Evolutionary conservation across 23 red algal genomes (phyloP).

Genomic region (Rhodosorus marinus): DNA sequence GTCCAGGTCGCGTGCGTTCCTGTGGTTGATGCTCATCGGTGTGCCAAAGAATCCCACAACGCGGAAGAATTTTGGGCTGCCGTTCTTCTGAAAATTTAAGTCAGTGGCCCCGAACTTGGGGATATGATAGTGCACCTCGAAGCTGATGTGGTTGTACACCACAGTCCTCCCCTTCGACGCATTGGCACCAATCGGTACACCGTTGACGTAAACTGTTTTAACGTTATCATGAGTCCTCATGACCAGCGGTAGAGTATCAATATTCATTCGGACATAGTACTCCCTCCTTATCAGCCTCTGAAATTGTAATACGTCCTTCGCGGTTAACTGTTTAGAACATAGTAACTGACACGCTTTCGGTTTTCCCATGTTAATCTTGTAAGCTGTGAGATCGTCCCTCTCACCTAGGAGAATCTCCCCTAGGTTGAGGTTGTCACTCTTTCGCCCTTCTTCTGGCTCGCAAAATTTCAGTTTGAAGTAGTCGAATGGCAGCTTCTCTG

Average conservation of each 20-base stretch:
- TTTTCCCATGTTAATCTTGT: slow-evolving; percentile 52
- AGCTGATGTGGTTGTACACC: slow-evolving; percentile 91
- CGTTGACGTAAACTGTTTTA: slow-evolving; percentile 27
- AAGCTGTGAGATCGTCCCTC: slow-evolving; percentile 64
- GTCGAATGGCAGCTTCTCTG: slow-evolving; percentile 55
- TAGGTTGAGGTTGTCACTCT: slow-evolving; percentile 49
- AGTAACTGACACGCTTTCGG: slow-evolving; percentile 51
- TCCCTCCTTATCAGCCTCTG: slow-evolving; percentile 39
- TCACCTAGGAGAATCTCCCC: slow-evolving; percentile 83
- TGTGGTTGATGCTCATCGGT: slow-evolving; percentile 45
- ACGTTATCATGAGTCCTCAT: slow-evolving; percentile 13
- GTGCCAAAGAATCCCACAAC: slow-evolving; percentile 93
- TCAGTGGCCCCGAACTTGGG: slow-evolving; percentile 7
- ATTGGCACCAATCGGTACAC: slow-evolving; percentile 44
- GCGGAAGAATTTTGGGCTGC: slow-evolving; percentile 35
- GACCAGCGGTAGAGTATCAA: slow-evolving; percentile 98
- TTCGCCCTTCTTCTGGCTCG: slow-evolving; percentile 14
- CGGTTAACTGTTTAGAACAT: slow-evolving; percentile 17
- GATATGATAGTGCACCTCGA: slow-evolving; percentile 75
- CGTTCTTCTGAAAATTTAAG: background rate
- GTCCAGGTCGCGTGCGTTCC: background rate
- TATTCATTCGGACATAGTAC: slow-evolving; percentile 71
- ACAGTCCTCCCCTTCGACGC: slow-evolving; percentile 26
- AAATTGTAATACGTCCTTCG: slow-evolving; percentile 8
- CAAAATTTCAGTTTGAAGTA: slow-evolving; percentile 91